Percentiles rank a stretch among this genome's conserved stretches.
These are phyloP conservation scores for Ceratobasidium sp. DNA, from an alignment of 1,284 basidiomycete species.

Conservation along the genomic window DNA sequence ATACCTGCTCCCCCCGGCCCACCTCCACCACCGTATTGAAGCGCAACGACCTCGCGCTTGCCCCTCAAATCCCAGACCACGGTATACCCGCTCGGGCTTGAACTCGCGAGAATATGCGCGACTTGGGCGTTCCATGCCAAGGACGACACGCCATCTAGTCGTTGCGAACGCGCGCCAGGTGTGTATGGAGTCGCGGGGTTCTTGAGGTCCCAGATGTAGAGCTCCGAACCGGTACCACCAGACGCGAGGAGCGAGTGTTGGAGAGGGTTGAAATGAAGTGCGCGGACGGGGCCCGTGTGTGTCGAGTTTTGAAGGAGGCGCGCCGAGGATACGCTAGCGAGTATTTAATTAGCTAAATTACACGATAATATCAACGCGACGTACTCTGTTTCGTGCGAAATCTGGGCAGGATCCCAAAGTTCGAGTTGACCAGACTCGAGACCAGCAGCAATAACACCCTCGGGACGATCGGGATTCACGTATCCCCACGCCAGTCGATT, in stretches of 20 bases:
- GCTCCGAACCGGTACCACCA: constrained; percentile 91
- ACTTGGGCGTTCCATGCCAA: constrained; percentile 99
- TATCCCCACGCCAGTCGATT: no score
- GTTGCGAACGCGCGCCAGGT: no score
- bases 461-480: no score
- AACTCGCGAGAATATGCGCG: constrained; percentile 93
- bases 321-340: constrained; percentile 10
- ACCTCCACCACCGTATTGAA: constrained; percentile 85
- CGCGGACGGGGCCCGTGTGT: no score
- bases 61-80: constrained; percentile 99
- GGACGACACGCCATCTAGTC: no score
- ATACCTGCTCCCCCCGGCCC: constrained; percentile 85
- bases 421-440: no score
- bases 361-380: neutral
- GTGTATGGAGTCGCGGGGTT: no score
- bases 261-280: no score
- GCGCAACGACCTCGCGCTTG: constrained; percentile 91
- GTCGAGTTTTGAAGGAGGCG: no score
- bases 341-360: neutral
- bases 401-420: no score
- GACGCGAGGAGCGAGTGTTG: constrained; percentile 93
- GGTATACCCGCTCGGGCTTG: constrained; percentile 94
- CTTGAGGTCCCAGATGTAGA: constrained; percentile 87
- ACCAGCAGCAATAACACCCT: no score
- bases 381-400: neutral